Percentiles rank a stretch among this genome's conserved stretches.
phyloP scores from a whole-genome alignment of 306 rosid species.

The Castanea sativa region DNA sequence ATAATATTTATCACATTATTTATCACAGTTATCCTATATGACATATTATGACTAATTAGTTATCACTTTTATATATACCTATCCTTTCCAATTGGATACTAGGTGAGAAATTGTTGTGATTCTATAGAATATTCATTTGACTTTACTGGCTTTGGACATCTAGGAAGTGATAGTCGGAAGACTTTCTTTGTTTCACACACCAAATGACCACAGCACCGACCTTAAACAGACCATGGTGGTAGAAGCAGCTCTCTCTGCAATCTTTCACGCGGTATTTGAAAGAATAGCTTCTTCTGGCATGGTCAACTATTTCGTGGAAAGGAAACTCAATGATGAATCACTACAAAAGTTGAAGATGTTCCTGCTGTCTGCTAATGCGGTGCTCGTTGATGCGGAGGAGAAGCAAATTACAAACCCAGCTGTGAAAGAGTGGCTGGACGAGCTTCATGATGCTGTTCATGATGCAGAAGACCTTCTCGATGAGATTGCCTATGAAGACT shows the following conservation, averaged over 20 bases:
- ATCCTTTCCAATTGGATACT: too few species aligned
- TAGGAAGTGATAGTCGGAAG: too few species aligned
- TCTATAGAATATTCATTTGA: too few species aligned
- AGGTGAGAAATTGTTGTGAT: too few species aligned
- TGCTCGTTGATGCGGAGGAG: slow-evolving; percentile 25
- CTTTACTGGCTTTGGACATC: too few species aligned
- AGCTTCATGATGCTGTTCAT: neutral
- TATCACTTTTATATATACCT: too few species aligned
- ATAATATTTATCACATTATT: too few species aligned
- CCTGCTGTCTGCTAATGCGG: neutral
- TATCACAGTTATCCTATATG: too few species aligned
- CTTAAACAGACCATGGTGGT: neutral
- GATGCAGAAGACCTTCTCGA: slow-evolving; percentile 6
- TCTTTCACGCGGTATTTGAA: slow-evolving; percentile 18
- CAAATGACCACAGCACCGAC: too few species aligned
- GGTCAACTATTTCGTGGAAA: neutral
- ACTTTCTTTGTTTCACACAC: too few species aligned
- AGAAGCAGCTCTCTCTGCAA: slow-evolving; percentile 22
- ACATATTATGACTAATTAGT: too few species aligned
- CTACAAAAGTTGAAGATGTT: slow-evolving; percentile 5
- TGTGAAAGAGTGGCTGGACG: slow-evolving; percentile 12
- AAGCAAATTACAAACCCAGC: slow-evolving; percentile 1
- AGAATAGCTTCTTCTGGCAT: slow-evolving; percentile 13
- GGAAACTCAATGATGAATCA: neutral
- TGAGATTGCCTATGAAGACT: neutral